Base-by-base conservation (phyloP, 176 grass and related monocot species). In the Oryza australiensis region DNA sequence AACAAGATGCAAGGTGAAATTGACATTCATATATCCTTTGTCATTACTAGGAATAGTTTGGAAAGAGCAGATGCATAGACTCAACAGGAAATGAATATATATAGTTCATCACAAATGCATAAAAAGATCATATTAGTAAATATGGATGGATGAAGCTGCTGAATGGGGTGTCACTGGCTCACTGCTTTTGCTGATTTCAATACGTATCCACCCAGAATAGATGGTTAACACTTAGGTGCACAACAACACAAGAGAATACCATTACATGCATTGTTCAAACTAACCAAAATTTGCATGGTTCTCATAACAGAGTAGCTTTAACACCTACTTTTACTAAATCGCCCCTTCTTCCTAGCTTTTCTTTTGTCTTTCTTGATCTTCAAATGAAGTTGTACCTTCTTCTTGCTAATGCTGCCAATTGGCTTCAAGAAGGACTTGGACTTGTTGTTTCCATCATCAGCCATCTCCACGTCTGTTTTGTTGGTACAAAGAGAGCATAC, bases 351-450 rank as follows among this genome's bases (percentile, higher is more conserved):
- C 69, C 83, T 93, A 28, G 88, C 90, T 79, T 75, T 87, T 72
- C 82, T 94, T 72, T 88, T 86, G 23, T 89, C 88, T 70, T 98
- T 94, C 90, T 91, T 94, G 34, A 94, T 78, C 84, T 93, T 94
- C 62, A 98, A 75, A 55, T 84, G 69, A 41, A 91, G 92, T 23
- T 91, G 87, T 11, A 97, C 73, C 67, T 93, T 94, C 64, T 93
- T 98, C 92, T 98, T 98, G 67, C 92, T 87, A 75, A 98, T 93
- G 43, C 74, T 90, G 28, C 92, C 90, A 11, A 85, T 79, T 37
- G 95, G 90, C 38, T 94, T 98, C 72, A 98, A 87, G 1, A 85
- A 62, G 57, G 86, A 84, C 62, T 80, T 76, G 0, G 83, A 73
- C 67, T 43, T 88, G 26, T 48, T 68, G 53, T 57, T 90, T 74